These are phyloP conservation scores for Fonsecaea pedrosoi DNA, from an alignment of 2,329 filamentous ascomycete genomes.

Conservation along the genomic window DNA sequence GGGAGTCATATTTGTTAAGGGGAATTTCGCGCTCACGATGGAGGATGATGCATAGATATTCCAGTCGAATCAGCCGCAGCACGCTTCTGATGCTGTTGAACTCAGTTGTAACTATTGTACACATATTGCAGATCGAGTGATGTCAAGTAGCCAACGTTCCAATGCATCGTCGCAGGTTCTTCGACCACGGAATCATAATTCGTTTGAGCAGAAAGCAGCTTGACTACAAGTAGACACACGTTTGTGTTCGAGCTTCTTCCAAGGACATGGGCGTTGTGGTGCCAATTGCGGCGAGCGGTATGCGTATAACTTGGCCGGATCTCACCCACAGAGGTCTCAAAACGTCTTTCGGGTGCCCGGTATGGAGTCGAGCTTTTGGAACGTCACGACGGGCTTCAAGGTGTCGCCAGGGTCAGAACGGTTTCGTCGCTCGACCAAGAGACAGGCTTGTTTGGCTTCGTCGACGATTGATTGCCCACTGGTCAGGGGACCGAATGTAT, in stretches of 20 bases:
- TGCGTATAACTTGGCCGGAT: neutral
- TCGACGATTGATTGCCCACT: too few relatives aligned
- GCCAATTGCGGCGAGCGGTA: neutral
- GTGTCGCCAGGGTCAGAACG: neutral
- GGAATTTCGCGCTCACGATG: neutral
- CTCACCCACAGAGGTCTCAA: neutral
- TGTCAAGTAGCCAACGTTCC: neutral
- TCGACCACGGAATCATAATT: neutral
- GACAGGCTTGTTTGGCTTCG: too few relatives aligned
- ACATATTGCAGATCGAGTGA: constrained; percentile 13
- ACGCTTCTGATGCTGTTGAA: neutral
- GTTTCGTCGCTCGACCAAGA: too few relatives aligned
- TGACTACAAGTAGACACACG: neutral
- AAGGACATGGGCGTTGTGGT: neutral
- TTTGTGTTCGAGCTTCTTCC: neutral
- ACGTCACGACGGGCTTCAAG: neutral
- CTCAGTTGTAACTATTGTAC: neutral
- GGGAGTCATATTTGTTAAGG: neutral
- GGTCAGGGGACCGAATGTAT: too few relatives aligned
- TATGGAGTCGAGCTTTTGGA: too few relatives aligned
- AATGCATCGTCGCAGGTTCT: neutral
- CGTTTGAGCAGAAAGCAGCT: neutral
- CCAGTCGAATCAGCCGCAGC: neutral
- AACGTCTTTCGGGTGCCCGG: neutral
- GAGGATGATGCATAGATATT: neutral